These are phyloP conservation scores for Pyronema omphalodes DNA, from an alignment of 495 filamentous ascomycete species.

Conservation along the genomic window DNA sequence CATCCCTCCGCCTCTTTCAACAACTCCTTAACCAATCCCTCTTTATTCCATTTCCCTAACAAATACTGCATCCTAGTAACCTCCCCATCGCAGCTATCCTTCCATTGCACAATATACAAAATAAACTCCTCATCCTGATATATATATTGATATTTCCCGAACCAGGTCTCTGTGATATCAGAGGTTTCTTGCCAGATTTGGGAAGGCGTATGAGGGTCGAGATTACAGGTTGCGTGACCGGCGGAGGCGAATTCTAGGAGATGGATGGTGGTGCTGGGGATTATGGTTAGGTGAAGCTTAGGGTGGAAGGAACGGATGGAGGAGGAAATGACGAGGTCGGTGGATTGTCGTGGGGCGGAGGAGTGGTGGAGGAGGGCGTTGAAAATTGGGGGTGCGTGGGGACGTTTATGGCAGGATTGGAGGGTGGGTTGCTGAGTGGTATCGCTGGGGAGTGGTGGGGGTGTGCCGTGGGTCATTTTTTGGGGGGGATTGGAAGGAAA, in stretches of 20 bases:
- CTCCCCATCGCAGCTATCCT: not conserved
- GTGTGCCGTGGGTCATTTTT: too few relatives aligned
- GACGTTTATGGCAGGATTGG: not conserved
- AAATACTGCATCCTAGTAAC: not conserved
- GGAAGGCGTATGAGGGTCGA: not conserved
- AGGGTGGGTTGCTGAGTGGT: too few relatives aligned
- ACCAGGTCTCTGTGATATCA: not conserved
- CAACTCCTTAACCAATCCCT: not conserved
- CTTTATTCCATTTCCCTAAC: not conserved
- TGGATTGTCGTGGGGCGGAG: not conserved
- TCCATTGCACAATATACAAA: not conserved
- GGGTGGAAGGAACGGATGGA: not conserved
- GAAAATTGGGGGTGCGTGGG: not conserved
- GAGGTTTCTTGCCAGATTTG: not conserved
- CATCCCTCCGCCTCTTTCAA: not conserved
- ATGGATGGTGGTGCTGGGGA: not conserved
- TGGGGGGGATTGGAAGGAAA: too few relatives aligned
- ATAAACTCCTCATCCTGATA: not conserved
- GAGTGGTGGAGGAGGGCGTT: not conserved
- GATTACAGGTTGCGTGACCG: not conserved
- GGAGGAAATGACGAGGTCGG: not conserved
- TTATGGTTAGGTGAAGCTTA: not conserved
- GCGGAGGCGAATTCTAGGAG: not conserved
- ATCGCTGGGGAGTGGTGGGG: too few relatives aligned
- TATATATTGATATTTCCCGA: not conserved